Evolutionary conservation across 768 basidiomycete species (phyloP).

Genomic region (Tylopilus sp.): DNA sequence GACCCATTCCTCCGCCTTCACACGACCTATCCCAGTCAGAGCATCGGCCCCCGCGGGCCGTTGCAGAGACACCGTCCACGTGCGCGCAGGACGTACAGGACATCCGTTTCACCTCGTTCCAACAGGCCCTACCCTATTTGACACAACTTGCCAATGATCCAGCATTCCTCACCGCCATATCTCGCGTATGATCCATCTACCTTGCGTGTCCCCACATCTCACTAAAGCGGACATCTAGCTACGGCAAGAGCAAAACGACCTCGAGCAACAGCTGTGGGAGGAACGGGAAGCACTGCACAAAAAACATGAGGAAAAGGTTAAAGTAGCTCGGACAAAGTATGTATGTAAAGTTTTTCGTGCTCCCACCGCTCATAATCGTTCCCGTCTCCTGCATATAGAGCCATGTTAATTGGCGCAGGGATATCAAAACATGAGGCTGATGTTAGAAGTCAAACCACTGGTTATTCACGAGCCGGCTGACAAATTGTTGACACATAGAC

Average conservation of each 20-base stretch:
- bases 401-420: slow-evolving; percentile 58
- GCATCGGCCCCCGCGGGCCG: slow-evolving; percentile 13
- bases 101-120: slow-evolving; percentile 53
- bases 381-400: slow-evolving; percentile 41
- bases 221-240: slow-evolving; percentile 42
- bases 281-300: slow-evolving; percentile 59
- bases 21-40: slow-evolving; percentile 14
- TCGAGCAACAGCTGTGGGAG: slow-evolving; percentile 67
- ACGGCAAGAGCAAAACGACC: slow-evolving; percentile 63
- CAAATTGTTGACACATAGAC: slow-evolving; percentile 50
- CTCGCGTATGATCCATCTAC: slow-evolving; percentile 41
- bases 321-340: slow-evolving; percentile 64
- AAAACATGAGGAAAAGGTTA: slow-evolving; percentile 70
- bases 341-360: slow-evolving; percentile 19
- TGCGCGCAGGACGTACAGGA: slow-evolving; percentile 38
- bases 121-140: slow-evolving; percentile 66
- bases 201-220: background rate
- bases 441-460: slow-evolving; percentile 22
- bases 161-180: slow-evolving; percentile 45
- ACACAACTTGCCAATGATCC: slow-evolving; percentile 56
- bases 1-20: slow-evolving; percentile 8
- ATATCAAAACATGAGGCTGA: slow-evolving; percentile 63
- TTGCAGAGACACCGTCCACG: slow-evolving; percentile 3
- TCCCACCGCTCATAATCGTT: slow-evolving; percentile 1
- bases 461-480: slow-evolving; percentile 7